A percentile compares a stretch with the other conserved stretches of the same genome.
Evolutionary conservation across 1,284 basidiomycete genomes (phyloP).

Genomic region (Puccinia hordei): DNA sequence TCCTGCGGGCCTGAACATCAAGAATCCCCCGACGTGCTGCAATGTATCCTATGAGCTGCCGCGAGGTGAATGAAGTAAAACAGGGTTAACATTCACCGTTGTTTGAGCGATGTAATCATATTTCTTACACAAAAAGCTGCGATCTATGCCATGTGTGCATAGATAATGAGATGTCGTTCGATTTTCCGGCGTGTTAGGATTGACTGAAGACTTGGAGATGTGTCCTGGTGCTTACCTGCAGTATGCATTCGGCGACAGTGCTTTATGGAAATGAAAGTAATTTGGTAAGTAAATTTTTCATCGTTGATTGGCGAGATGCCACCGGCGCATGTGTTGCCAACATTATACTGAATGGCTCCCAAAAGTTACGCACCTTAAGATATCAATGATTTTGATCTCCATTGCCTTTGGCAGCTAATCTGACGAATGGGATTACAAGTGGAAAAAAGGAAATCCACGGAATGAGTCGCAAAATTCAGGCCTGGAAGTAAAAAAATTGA

Average conservation of each 20-base stretch:
- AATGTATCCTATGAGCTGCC: conserved; percentile 39
- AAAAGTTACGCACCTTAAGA: neutral
- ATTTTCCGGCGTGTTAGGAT: neutral
- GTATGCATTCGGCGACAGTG: conserved; percentile 33
- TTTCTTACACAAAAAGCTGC: conserved; percentile 41
- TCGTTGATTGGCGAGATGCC: no score
- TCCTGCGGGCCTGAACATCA: neutral
- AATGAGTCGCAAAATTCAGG: neutral
- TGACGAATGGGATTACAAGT: neutral
- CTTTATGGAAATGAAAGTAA: neutral
- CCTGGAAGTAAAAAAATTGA: neutral
- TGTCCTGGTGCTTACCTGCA: conserved; percentile 14
- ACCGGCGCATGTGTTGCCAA: no score
- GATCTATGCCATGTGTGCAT: neutral
- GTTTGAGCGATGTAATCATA: neutral
- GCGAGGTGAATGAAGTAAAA: neutral
- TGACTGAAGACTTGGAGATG: neutral
- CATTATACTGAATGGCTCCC: no score
- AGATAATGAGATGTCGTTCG: neutral
- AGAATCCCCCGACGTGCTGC: conserved; percentile 22
- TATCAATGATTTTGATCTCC: neutral
- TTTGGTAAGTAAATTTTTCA: neutral
- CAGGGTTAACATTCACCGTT: neutral
- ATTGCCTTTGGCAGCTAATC: neutral
- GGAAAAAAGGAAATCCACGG: neutral